phyloP scores from a whole-genome alignment of 2,329 filamentous ascomycete genomes.

The Verticillium nubilum region DNA sequence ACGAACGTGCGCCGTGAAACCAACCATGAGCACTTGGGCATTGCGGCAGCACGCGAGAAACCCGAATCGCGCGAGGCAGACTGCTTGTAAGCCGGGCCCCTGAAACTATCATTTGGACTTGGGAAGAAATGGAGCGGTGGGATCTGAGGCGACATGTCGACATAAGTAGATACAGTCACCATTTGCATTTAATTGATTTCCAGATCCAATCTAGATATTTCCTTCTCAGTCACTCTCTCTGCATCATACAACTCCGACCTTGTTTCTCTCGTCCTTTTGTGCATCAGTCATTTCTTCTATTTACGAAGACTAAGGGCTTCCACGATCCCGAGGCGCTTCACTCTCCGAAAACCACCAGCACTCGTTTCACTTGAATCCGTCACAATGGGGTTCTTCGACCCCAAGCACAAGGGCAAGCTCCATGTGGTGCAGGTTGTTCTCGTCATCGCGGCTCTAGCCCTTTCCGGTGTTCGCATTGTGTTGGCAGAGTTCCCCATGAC shows the following conservation, averaged over 20 bases:
- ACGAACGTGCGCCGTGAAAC: background rate
- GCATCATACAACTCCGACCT: background rate
- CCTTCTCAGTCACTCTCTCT: background rate
- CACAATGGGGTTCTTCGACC: conserved; percentile 9
- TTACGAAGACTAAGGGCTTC: background rate
- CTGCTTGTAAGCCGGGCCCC: background rate
- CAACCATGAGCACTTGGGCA: background rate
- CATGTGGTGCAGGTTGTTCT: conserved; percentile 7
- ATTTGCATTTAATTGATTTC: background rate
- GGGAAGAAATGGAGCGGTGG: background rate
- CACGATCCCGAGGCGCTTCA: background rate
- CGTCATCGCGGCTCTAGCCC: conserved; percentile 4
- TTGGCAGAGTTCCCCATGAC: background rate
- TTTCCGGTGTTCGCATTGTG: background rate
- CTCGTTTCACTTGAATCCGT: background rate
- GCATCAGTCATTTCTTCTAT: background rate
- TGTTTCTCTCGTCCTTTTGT: background rate
- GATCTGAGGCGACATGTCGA: background rate
- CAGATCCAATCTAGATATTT: background rate
- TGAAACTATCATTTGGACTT: background rate
- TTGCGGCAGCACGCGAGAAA: background rate
- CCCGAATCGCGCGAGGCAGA: background rate
- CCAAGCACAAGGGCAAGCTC: conserved; percentile 7
- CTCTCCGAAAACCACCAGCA: too few species aligned
- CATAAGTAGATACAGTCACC: background rate